Evolutionary conservation across 139 green algal species (phyloP).

Genomic region (Auxenochlorella protothecoides): DNA sequence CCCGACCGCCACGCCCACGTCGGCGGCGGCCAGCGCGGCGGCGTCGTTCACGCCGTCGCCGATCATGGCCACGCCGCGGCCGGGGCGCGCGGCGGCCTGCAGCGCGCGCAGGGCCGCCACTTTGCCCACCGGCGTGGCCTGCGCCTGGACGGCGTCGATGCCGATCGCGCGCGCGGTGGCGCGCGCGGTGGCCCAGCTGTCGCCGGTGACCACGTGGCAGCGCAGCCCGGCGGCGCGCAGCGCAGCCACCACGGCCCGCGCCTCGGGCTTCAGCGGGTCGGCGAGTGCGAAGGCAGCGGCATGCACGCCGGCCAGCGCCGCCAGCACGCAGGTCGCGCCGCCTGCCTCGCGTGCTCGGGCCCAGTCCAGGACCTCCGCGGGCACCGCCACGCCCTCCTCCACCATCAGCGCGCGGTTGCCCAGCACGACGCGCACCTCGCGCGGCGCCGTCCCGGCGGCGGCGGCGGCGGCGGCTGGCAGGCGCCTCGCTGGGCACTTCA

Average conservation of each 20-base stretch:
- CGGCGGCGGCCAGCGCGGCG: slow-evolving; percentile 83
- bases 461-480: slow-evolving; percentile 9
- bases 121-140: slow-evolving; percentile 26
- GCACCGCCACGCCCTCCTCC: slow-evolving; percentile 36
- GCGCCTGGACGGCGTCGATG: slow-evolving; percentile 36
- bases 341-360: too few relatives aligned
- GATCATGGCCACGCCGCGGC: slow-evolving; percentile 79
- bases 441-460: neutral
- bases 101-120: neutral
- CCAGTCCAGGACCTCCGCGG: neutral
- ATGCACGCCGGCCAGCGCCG: too few relatives aligned
- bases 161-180: slow-evolving; percentile 57
- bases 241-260: slow-evolving; percentile 60
- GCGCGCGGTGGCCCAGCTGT: slow-evolving; percentile 75
- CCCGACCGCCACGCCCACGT: slow-evolving; percentile 87
- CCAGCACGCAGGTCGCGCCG: too few relatives aligned
- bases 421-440: slow-evolving; percentile 36
- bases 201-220: slow-evolving; percentile 70
- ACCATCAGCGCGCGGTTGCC: slow-evolving; percentile 69
- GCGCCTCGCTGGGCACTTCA: neutral
- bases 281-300: neutral
- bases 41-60: slow-evolving; percentile 97
- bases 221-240: slow-evolving; percentile 36
- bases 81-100: neutral
- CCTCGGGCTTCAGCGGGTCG: slow-evolving; percentile 88